Conservation (phyloP, 805 yeast genomes). For the Wickerhamiella alocasiicola region DNA sequence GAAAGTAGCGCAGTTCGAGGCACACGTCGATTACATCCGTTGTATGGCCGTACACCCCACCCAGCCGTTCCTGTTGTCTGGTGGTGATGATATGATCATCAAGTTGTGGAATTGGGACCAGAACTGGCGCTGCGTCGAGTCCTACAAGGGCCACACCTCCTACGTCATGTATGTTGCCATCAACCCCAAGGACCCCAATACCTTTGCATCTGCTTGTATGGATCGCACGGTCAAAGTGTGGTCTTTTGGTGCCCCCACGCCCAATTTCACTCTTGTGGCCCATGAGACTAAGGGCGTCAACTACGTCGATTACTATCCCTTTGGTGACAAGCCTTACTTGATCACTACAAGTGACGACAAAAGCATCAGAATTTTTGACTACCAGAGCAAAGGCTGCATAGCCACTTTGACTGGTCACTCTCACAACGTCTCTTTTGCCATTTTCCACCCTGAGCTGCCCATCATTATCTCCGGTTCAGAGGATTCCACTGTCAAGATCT, state of each 20-base stretch:
- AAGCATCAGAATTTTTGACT: slow-evolving; percentile 86
- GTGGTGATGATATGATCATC: slow-evolving; percentile 83
- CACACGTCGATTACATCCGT: slow-evolving; percentile 95
- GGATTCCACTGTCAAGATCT: slow-evolving; percentile 84
- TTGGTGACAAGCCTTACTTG: slow-evolving; percentile 91
- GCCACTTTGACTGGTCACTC: slow-evolving; percentile 91
- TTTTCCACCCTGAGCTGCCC: slow-evolving; percentile 96
- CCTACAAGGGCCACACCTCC: slow-evolving; percentile 91
- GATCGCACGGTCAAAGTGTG: slow-evolving; percentile 95
- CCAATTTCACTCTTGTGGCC: slow-evolving; percentile 84
- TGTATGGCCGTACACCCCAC: slow-evolving; percentile 89
- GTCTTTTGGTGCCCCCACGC: slow-evolving; percentile 77
- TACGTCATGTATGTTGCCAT: slow-evolving; percentile 89
- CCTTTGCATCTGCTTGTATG: slow-evolving; percentile 93
- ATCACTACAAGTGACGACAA: slow-evolving; percentile 86
- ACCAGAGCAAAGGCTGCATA: slow-evolving; percentile 90
- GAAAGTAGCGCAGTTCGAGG: slow-evolving; percentile 88
- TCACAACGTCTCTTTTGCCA: slow-evolving; percentile 90
- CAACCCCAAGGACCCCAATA: slow-evolving; percentile 94
- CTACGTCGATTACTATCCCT: slow-evolving; percentile 93
- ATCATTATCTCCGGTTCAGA: slow-evolving; percentile 91
- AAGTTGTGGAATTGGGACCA: slow-evolving; percentile 97
- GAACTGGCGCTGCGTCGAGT: slow-evolving; percentile 79
- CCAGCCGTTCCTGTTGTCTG: slow-evolving; percentile 77
- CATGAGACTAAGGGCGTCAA: slow-evolving; percentile 92